Base-by-base conservation (phyloP, 208 protist species). In the Acanthamoeba triangularis region DNA sequence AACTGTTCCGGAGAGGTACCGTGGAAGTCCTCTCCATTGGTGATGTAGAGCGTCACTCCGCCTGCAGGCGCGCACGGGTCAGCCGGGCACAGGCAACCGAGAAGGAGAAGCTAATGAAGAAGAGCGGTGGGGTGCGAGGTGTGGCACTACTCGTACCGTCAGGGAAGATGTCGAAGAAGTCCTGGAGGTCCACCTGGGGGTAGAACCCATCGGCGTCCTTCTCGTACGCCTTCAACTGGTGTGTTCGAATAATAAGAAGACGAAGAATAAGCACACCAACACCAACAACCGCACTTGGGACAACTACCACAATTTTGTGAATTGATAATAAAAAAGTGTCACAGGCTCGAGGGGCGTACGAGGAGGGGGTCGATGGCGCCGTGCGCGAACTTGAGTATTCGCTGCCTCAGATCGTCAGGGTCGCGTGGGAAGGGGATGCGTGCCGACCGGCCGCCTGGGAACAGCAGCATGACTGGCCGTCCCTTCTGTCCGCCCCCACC, bases 41-140 rank as follows among this genome's bases (percentile, higher is more conserved):
- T 85, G 76, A 85, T 85, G 76, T 54, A 85, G 28, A 85, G 76
- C 20, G 76, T 85, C 35, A 85, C 76, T 23, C 76, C 76, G 30
- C 76, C 76, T 44, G 18, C 14, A 69, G 3, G 25, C 3, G n/a
- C 25, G n/a, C n/a, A 69, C n/a, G 3, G n/a, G n/a, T 69, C 61
- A 69, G n/a, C n/a, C n/a, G n/a, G n/a, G n/a, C n/a, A n/a, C n/a
- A n/a, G n/a, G n/a, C n/a, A n/a, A n/a, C n/a, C n/a, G n/a, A n/a
- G n/a, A n/a, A n/a, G n/a, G n/a, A n/a, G n/a, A n/a, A n/a, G n/a
- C n/a, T n/a, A n/a, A n/a, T n/a, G n/a, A 33, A 25, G 63, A 25
- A n/a, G 33, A n/a, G 65, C 65, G 0, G 4, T 10, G 25, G 33
- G 13, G 33, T n/a, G n/a, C n/a, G n/a, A n/a, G n/a, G n/a, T n/a